These are phyloP conservation scores for Aaosphaeria arxii DNA, from an alignment of 2,329 filamentous ascomycete genomes.

Conservation along the genomic window DNA sequence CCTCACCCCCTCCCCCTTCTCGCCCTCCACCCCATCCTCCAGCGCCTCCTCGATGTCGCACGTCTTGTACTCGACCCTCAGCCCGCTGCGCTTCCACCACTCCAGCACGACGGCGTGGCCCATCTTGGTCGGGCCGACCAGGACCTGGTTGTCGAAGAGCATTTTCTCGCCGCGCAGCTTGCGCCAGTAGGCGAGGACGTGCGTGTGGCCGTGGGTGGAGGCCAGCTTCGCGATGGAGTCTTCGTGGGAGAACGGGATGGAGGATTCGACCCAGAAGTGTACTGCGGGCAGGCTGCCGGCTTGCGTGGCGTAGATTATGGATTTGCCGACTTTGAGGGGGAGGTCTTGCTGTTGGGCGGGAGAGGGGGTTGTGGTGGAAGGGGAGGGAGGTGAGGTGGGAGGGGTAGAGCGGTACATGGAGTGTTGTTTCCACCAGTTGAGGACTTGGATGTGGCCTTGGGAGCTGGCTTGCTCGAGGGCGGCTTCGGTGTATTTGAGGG, in stretches of 20 bases:
- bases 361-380: constrained; percentile 6
- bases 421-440: constrained; percentile 90
- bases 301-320: constrained; percentile 79
- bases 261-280: constrained; percentile 83
- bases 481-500: constrained; percentile 79
- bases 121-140: constrained; percentile 84
- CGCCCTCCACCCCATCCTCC: constrained; percentile 73
- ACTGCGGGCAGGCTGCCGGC: constrained; percentile 75
- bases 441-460: constrained; percentile 77
- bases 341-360: constrained; percentile 31
- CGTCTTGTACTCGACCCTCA: constrained; percentile 86
- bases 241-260: constrained; percentile 74
- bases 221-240: constrained; percentile 82
- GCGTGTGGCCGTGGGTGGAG: constrained; percentile 78
- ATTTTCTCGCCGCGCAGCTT: constrained; percentile 71
- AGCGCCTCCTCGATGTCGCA: constrained; percentile 94
- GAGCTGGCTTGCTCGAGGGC: constrained; percentile 85
- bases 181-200: constrained; percentile 81
- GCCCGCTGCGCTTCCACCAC: constrained; percentile 81
- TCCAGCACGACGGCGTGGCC: constrained; percentile 81
- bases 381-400: constrained; percentile 8
- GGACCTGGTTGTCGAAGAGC: constrained; percentile 77
- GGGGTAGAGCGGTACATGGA: constrained; percentile 44
- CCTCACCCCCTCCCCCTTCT: constrained; percentile 68
- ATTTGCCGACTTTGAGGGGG: constrained; percentile 76